Base-by-base conservation (phyloP, 371 early-diverging fungal genomes). In the Caulochytrium protostelioides region DNA sequence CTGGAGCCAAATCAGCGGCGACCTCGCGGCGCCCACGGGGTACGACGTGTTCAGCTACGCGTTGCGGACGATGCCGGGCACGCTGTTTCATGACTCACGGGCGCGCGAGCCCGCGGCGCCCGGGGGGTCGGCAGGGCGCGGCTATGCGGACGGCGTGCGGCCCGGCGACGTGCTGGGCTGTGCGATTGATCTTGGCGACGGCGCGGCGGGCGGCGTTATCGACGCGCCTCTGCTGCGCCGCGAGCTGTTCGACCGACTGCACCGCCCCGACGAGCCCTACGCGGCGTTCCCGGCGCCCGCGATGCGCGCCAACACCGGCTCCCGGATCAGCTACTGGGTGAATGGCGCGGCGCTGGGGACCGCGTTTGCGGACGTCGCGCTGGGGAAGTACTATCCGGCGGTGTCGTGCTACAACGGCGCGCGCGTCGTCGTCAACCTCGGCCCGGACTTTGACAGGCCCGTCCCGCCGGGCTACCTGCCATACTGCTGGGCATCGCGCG, bases 331-430 rank as follows among this genome's bases (percentile, higher is more conserved):
- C 14, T 75, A 60, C 43, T 77, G 51, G 41, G 45, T 54, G 20
- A 78, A 77, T 39, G 78, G 78, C 9, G 42, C 39, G 33, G 50
- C 55, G 9, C 37, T 73, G 8, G 74, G 76, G 1, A 49, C 54
- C 1, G 78, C 76, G 0, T 77, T 70, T 44, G 39, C 41, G n/a
- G 52, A 69, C 30, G 50, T 76, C 9, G 52, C 57, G 24, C 44
- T 55, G 8, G 76, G 65, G 52, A 77, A 73, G 43, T 76, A 76
- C 54, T 55, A 76, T 30, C 69, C 77, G 12, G 72, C 76, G 1
- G 49, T 76, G 6, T 68, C 74, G 16, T 51, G 54, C 5, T 76
- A 67, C 34, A 55, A 49, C 41, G 65, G 62, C 21, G 73, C 61
- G 17, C 52, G 47, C 25, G 54, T 59, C n/a, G 52, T 48, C 25